phyloP scores from a whole-genome alignment of 1,139 yeast genomes.

The Pichia sp. region DNA sequence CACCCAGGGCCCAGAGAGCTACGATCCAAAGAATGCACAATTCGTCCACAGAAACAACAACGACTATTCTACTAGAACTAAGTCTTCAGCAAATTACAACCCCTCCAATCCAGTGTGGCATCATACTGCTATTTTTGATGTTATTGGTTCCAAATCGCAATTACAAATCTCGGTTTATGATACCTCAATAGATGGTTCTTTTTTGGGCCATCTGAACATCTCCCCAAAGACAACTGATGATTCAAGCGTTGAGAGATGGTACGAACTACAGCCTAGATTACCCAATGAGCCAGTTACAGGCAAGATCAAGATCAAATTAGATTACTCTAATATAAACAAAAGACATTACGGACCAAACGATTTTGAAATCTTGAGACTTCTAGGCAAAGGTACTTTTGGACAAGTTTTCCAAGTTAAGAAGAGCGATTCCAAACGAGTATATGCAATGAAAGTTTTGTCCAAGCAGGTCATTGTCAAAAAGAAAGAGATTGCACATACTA shows the following conservation, averaged over 20 bases:
- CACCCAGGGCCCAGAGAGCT: slow-evolving; percentile 71
- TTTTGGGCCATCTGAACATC: slow-evolving; percentile 78
- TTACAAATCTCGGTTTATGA: slow-evolving; percentile 87
- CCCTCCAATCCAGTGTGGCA: slow-evolving; percentile 79
- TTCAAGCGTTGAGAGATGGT: slow-evolving; percentile 59
- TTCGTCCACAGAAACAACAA: slow-evolving; percentile 6
- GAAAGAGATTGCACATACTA: slow-evolving; percentile 96
- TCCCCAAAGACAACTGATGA: slow-evolving; percentile 56
- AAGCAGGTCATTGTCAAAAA: slow-evolving; percentile 93
- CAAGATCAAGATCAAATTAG: slow-evolving; percentile 68
- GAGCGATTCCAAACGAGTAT: slow-evolving; percentile 80
- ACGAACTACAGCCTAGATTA: slow-evolving; percentile 65
- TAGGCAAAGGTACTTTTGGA: slow-evolving; percentile 97
- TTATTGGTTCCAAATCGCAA: slow-evolving; percentile 75
- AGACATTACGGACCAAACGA: slow-evolving; percentile 89
- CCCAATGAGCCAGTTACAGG: slow-evolving; percentile 77
- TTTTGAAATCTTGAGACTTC: slow-evolving; percentile 80
- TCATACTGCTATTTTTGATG: slow-evolving; percentile 89
- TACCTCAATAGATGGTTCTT: slow-evolving; percentile 72
- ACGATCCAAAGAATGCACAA: slow-evolving; percentile 28
- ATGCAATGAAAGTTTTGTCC: slow-evolving; percentile 94
- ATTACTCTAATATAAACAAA: slow-evolving; percentile 64
- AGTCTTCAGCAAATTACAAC: slow-evolving; percentile 27
- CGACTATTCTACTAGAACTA: slow-evolving; percentile 10
- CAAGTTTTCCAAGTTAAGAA: slow-evolving; percentile 94